These are phyloP conservation scores for Arthroderma uncinatum DNA, from an alignment of 2,329 filamentous ascomycete genomes.

Conservation along the genomic window DNA sequence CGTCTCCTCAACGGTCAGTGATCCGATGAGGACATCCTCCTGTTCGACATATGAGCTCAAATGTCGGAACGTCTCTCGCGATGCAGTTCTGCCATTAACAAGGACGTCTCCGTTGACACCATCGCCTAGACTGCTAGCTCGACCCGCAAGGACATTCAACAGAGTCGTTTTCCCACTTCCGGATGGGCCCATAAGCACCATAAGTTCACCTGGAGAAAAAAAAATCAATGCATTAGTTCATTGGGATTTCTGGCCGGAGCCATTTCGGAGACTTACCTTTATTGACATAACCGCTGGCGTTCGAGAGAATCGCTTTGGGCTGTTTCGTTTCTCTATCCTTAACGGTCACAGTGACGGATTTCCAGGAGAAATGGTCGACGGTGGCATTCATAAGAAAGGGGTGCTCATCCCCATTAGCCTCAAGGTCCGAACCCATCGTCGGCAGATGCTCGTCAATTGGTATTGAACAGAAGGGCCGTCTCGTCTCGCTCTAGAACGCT, in stretches of 20 bases:
- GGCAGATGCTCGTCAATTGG: background rate
- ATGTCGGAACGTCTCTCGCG: slow-evolving; percentile 47
- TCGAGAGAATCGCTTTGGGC: slow-evolving; percentile 51
- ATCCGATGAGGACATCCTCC: slow-evolving; percentile 72
- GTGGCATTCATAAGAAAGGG: slow-evolving; percentile 44
- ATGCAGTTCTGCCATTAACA: slow-evolving; percentile 51
- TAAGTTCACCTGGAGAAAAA: slow-evolving; percentile 48
- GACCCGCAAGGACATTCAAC: slow-evolving; percentile 64
- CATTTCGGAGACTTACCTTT: slow-evolving; percentile 40
- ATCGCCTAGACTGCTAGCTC: slow-evolving; percentile 44
- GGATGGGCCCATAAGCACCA: slow-evolving; percentile 74
- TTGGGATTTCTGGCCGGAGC: background rate
- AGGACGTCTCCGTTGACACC: slow-evolving; percentile 44
- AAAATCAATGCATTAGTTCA: background rate
- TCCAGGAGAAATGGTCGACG: slow-evolving; percentile 56
- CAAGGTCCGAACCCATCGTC: slow-evolving; percentile 19
- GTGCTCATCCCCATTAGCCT: slow-evolving; percentile 19
- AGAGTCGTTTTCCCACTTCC: slow-evolving; percentile 70
- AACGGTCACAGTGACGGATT: slow-evolving; percentile 56
- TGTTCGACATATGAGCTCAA: slow-evolving; percentile 75
- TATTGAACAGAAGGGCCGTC: background rate
- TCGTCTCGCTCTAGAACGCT: background rate
- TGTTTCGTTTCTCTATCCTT: slow-evolving; percentile 58
- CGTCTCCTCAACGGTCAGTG: slow-evolving; percentile 69
- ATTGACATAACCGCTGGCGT: slow-evolving; percentile 52